A percentile compares a stretch with the other conserved stretches of the same genome.
phyloP scores from a whole-genome alignment of 768 basidiomycete species.

The Kwoniella mangroviensis region DNA sequence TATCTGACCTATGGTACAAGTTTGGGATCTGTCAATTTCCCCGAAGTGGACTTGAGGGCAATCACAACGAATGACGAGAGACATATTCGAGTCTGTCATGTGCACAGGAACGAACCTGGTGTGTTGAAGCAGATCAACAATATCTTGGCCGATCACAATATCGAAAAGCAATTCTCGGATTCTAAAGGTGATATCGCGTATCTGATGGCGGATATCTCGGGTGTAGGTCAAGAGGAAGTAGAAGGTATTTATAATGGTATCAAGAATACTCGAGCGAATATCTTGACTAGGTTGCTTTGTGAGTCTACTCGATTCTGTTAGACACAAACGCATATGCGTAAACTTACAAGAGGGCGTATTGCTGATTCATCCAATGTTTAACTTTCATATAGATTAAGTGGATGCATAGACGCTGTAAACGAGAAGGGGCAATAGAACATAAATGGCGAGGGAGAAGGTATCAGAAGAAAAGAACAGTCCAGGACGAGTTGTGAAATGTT shows the following conservation, averaged over 20 bases:
- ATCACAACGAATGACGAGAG: slow-evolving; percentile 81
- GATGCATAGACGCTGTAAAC: neutral
- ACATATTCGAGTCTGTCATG: slow-evolving; percentile 88
- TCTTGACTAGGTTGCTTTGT: slow-evolving; percentile 80
- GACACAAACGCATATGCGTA: too few species aligned
- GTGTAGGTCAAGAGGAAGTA: slow-evolving; percentile 80
- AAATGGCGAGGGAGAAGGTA: neutral
- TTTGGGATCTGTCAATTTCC: slow-evolving; percentile 95
- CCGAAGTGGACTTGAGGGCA: slow-evolving; percentile 93
- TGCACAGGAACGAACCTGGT: slow-evolving; percentile 77
- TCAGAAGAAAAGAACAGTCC: neutral
- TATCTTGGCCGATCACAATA: slow-evolving; percentile 90
- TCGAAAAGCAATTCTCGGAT: slow-evolving; percentile 99
- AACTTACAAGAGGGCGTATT: too few species aligned
- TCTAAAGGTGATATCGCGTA: slow-evolving; percentile 65
- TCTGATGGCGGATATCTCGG: slow-evolving; percentile 94
- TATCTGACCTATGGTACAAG: slow-evolving; percentile 93
- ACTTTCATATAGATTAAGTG: neutral
- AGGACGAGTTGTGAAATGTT: neutral
- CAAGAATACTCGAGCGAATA: slow-evolving; percentile 78
- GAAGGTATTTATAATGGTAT: slow-evolving; percentile 78
- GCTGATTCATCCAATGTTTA: neutral
- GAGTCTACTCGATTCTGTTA: slow-evolving; percentile 28
- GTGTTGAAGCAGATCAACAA: slow-evolving; percentile 95
- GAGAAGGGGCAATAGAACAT: neutral